phyloP scores from a whole-genome alignment of 164 flowering plant species.

The Aristolochia californica region DNA sequence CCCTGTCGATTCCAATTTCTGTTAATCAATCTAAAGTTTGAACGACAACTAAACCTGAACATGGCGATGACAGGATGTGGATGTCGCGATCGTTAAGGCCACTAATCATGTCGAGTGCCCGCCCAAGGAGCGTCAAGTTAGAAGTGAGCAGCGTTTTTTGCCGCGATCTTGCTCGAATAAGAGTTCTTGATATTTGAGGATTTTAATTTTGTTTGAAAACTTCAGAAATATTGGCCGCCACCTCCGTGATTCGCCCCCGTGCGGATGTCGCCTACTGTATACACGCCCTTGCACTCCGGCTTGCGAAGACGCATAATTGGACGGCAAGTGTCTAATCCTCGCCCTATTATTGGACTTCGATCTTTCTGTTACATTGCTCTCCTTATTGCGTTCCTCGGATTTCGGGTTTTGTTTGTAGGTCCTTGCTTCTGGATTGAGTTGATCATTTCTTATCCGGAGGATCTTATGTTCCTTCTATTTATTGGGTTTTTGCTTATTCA shows the following conservation, averaged over 20 bases:
- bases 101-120: conserved; percentile 94
- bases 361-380: background rate
- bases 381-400: background rate
- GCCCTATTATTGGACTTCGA: background rate
- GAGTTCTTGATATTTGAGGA: conserved; percentile 4
- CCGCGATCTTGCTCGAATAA: background rate
- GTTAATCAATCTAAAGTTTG: conserved; percentile 1
- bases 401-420: background rate
- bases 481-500: too few species aligned
- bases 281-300: conserved; percentile 66
- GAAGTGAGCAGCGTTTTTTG: conserved; percentile 43
- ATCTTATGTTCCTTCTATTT: too few species aligned
- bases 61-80: conserved; percentile 53
- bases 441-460: too few species aligned
- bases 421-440: too few species aligned
- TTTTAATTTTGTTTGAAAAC: background rate
- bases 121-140: conserved; percentile 88
- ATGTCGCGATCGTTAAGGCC: conserved; percentile 95
- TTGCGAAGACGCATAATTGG: conserved; percentile 94
- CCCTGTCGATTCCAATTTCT: conserved; percentile 1
- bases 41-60: background rate
- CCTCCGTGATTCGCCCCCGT: conserved; percentile 78
- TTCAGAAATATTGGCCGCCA: conserved; percentile 67
- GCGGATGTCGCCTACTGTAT: conserved; percentile 95
- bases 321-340: conserved; percentile 40